Base-by-base conservation (phyloP, 2,329 filamentous ascomycete genomes). In the Clarireedia paspali region DNA sequence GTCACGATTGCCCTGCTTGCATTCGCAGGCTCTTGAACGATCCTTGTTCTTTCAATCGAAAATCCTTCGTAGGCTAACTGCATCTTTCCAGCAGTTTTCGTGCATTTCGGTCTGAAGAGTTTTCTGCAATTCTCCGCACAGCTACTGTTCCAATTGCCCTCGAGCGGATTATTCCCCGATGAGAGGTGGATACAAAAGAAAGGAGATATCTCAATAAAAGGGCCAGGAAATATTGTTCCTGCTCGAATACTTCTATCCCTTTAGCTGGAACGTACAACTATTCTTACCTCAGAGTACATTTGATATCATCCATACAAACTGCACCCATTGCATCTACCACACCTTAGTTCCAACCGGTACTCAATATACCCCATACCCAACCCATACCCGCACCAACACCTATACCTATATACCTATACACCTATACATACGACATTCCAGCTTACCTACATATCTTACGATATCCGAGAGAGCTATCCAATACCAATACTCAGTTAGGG, bases 71-170 rank as follows among this genome's bases (percentile, higher is more conserved):
- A 55, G 53, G 53, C 53, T 55, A 55, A 55, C 47, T 55, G 53
- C 53, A 55, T 55, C 34, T 45, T 49, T 39, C 53, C 38, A 50
- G 36, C 53, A 55, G 53, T 55, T 55, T 50, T 55, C 53, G 53
- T 55, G 50, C 53, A 24, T 47, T 54, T 55, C 34, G 47, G 50
- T 55, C 53, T 55, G 46, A 23, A 23, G 27, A 50, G 30, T 34
- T 27, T 45, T 55, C 53, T 55, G 53, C 53, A 55, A 55, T 55
- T 55, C 24, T 55, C 53, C 53, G 53, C 53, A 45, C 20, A 38
- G 42, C 26, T 45, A 39, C 50, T 50, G 53, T 50, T 50, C 24
- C 39, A 50, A 55, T 50, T 50, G 53, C 36, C 30, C 53, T 55
- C 39, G 53, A 45, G 42, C 53, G 47, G 30, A 50, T 50, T 50